phyloP scores from a whole-genome alignment of 2,329 filamentous ascomycete species.

The Aspergillus spinulosporus region DNA sequence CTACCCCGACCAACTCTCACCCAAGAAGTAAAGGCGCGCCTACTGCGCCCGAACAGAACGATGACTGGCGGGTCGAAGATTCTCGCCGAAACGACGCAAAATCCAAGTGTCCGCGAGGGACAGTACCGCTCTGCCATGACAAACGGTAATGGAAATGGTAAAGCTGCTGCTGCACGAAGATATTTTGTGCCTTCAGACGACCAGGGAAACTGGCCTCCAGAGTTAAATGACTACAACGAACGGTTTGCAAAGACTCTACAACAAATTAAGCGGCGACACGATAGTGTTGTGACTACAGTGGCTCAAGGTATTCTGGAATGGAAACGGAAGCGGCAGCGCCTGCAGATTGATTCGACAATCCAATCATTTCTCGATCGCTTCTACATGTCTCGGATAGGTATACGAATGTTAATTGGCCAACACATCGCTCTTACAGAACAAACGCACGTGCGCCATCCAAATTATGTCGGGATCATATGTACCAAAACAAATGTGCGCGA shows the following conservation, averaged over 20 bases:
- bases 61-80: slow-evolving; percentile 63
- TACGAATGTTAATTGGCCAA: slow-evolving; percentile 98
- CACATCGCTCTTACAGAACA: slow-evolving; percentile 97
- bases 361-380: slow-evolving; percentile 97
- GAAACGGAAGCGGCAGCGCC: slow-evolving; percentile 91
- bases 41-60: slow-evolving; percentile 57
- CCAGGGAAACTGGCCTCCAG: slow-evolving; percentile 84
- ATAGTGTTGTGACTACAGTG: slow-evolving; percentile 96
- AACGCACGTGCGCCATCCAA: slow-evolving; percentile 81
- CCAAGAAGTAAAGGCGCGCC: slow-evolving; percentile 72
- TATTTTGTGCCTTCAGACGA: slow-evolving; percentile 96
- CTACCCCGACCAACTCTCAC: slow-evolving; percentile 75
- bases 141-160: slow-evolving; percentile 53
- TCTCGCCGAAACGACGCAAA: slow-evolving; percentile 79
- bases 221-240: slow-evolving; percentile 91
- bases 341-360: slow-evolving; percentile 98
- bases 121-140: slow-evolving; percentile 64
- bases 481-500: slow-evolving; percentile 97
- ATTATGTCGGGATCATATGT: slow-evolving; percentile 98
- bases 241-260: slow-evolving; percentile 85
- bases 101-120: slow-evolving; percentile 82
- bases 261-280: slow-evolving; percentile 92
- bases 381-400: slow-evolving; percentile 99
- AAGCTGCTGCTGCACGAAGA: slow-evolving; percentile 57
- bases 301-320: slow-evolving; percentile 97